Conservation (phyloP, 208 protist species). For the Jaenimonas drosophilae region DNA sequence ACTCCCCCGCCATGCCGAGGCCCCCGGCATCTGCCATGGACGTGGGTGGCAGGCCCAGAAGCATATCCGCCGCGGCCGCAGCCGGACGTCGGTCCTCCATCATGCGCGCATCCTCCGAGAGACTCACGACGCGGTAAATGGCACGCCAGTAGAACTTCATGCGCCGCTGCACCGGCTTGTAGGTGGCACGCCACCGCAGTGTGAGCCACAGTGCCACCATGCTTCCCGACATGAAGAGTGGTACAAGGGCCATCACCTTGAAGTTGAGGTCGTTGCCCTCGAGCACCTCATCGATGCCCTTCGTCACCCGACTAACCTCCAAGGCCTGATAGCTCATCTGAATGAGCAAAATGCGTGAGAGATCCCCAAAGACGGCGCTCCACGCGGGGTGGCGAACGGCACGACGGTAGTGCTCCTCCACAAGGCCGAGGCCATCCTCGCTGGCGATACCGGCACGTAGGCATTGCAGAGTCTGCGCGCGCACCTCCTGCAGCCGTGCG, state of each 20-base stretch:
- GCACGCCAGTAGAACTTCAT: slow-evolving; percentile 60
- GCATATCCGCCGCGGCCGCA: too few relatives aligned
- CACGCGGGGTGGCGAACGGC: slow-evolving; percentile 57
- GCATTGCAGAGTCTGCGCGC: slow-evolving; percentile 23
- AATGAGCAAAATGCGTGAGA: slow-evolving; percentile 60
- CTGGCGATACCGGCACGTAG: slow-evolving; percentile 36
- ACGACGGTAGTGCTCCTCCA: slow-evolving; percentile 51
- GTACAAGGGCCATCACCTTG: slow-evolving; percentile 67
- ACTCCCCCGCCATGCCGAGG: neutral
- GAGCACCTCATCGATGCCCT: slow-evolving; percentile 70
- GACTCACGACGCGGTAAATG: slow-evolving; percentile 44
- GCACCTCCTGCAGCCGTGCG: slow-evolving; percentile 25
- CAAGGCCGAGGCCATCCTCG: slow-evolving; percentile 39
- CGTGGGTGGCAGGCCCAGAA: neutral
- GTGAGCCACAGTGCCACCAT: slow-evolving; percentile 15
- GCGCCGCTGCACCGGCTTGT: slow-evolving; percentile 27
- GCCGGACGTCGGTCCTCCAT: too few relatives aligned
- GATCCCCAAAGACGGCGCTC: slow-evolving; percentile 52
- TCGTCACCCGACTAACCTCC: slow-evolving; percentile 64
- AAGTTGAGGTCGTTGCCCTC: slow-evolving; percentile 77
- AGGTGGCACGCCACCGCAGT: slow-evolving; percentile 16
- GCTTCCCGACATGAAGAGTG: slow-evolving; percentile 20
- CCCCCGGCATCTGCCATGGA: neutral
- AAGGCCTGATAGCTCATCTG: slow-evolving; percentile 59
- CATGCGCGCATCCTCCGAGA: too few relatives aligned